Evolutionary conservation across 495 filamentous ascomycete species (phyloP).

Genomic region (Lasiosphaeria hispida): DNA sequence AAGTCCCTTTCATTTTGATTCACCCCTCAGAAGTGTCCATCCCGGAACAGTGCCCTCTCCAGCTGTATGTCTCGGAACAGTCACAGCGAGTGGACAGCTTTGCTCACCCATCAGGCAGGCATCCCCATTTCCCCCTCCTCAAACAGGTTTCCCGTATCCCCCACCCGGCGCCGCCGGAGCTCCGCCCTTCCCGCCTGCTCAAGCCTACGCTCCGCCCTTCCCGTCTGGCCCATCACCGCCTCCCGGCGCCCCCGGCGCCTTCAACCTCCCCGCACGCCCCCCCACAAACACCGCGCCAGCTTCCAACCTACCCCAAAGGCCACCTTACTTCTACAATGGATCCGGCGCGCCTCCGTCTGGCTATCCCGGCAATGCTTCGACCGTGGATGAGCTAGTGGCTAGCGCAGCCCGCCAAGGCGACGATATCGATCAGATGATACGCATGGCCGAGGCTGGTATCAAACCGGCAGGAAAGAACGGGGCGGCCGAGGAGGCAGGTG

Average conservation of each 20-base stretch:
- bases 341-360: constrained; percentile 15
- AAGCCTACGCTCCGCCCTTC: constrained; percentile 37
- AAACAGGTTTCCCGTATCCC: constrained; percentile 36
- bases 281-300: constrained; percentile 26
- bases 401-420: constrained; percentile 48
- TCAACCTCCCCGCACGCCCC: constrained; percentile 42
- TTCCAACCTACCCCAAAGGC: constrained; percentile 14
- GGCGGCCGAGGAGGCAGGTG: constrained; percentile 38
- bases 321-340: constrained; percentile 22
- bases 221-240: constrained; percentile 29
- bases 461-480: constrained; percentile 45
- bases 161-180: constrained; percentile 21
- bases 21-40: constrained; percentile 39
- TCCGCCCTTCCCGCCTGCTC: constrained; percentile 33
- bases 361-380: constrained; percentile 37
- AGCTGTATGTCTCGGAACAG: no score
- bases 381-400: constrained; percentile 63
- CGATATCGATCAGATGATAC: constrained; percentile 56
- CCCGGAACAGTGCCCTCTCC: no score
- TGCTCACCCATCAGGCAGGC: constrained; percentile 23
- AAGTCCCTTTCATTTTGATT: constrained; percentile 39
- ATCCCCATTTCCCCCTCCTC: constrained; percentile 44
- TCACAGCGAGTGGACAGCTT: no score
- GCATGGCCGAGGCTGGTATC: constrained; percentile 57
- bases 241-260: constrained; percentile 21